A percentile compares a stretch with the other conserved stretches of the same genome.
Evolutionary conservation across 2,329 filamentous ascomycete species (phyloP).

Genomic region (Alternaria sp.): DNA sequence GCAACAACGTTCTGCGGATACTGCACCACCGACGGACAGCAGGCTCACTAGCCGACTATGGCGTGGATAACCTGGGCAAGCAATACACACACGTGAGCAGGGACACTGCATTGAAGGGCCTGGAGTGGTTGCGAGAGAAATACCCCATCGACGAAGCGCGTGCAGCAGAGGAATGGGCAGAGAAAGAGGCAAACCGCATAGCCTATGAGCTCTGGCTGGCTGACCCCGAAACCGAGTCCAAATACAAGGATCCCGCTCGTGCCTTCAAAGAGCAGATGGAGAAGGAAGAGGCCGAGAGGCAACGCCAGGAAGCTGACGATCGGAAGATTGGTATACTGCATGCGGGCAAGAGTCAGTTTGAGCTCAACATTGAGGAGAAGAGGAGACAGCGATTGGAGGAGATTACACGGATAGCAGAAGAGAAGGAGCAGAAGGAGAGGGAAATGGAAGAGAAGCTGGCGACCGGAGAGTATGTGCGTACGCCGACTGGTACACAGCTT

Average conservation of each 20-base stretch:
- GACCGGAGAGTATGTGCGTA: slow-evolving; percentile 45
- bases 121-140: slow-evolving; percentile 47
- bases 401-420: slow-evolving; percentile 40
- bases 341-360: slow-evolving; percentile 45
- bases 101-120: slow-evolving; percentile 38
- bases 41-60: slow-evolving; percentile 51
- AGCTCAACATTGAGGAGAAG: slow-evolving; percentile 46
- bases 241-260: slow-evolving; percentile 49
- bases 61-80: slow-evolving; percentile 45
- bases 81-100: slow-evolving; percentile 40
- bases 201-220: slow-evolving; percentile 49
- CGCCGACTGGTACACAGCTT: slow-evolving; percentile 44
- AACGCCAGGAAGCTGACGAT: slow-evolving; percentile 31
- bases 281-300: slow-evolving; percentile 38
- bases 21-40: slow-evolving; percentile 51
- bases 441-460: slow-evolving; percentile 45
- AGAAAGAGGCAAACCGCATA: slow-evolving; percentile 50
- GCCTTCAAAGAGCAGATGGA: slow-evolving; percentile 45
- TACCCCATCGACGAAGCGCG: slow-evolving; percentile 53
- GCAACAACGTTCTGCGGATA: slow-evolving; percentile 50
- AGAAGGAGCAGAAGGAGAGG: slow-evolving; percentile 40
- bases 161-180: slow-evolving; percentile 51
- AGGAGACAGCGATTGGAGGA: slow-evolving; percentile 39
- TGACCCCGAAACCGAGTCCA: slow-evolving; percentile 50
- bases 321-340: slow-evolving; percentile 46